Evolutionary conservation across 2,329 filamentous ascomycete genomes (phyloP), one percentile per base, ranked within the genome.

Genomic region (Dichotomopilus funicola): DNA sequence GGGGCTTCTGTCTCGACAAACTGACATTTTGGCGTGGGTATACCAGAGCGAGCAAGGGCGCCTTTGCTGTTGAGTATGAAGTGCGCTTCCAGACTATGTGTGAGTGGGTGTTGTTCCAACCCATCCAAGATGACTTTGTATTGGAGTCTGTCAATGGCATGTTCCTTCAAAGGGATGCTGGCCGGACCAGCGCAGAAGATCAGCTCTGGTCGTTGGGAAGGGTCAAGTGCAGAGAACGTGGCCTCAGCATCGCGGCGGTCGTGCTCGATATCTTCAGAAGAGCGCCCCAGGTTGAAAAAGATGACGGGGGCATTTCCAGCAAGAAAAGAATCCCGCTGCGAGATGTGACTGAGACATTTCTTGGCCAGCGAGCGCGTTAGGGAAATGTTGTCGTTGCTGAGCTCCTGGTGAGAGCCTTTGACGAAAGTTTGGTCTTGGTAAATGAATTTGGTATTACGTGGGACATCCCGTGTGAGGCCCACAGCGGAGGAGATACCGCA

Each of bases 61-160:
- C 63, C 68, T 59, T 72, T 72, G 38, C 67, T 68, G 57, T 71
- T 71, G 49, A 73, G 59, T 13, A 66, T 65, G 66, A 70, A 71
- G 46, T 71, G 67, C 2, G 61, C 68, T 44, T 72, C 67, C 2
- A 65, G 58, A 3, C 61, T 57, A 5, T 70, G 59, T 6, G 67
- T 54, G 3, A 70, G 62, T 7, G 64, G 58, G 36, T 68, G 64
- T 1, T 41, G 44, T 38, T 71, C 64, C 1, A 71, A 59, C 5
- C 62, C 63, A 47, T 72, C 69, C 2, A 67, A 58, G 8, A 62
- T 58, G 31, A 69, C 52, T 51, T 69, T 70, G 60, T 63, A 64
- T 37, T 61, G 64, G 7, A 72, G 51, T 5, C 61, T 45, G 35
- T 70, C 67, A 49, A 70, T 68, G 1, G 55, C 56, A 4, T 63